phyloP scores from a whole-genome alignment of 2,329 filamentous ascomycete species.

The Basipetospora sp. region DNA sequence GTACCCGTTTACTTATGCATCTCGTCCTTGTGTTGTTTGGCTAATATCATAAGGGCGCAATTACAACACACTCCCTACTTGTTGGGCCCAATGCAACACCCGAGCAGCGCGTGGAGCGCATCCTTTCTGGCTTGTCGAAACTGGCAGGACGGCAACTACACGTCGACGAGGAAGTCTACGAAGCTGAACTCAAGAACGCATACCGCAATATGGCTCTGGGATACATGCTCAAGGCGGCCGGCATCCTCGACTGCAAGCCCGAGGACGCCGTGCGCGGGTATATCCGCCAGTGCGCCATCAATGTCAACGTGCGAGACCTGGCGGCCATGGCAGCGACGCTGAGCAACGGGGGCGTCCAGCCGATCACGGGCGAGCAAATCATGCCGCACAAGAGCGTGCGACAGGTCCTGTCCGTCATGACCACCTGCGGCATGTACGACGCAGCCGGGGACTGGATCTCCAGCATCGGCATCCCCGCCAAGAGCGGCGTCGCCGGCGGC shows the following conservation, averaged over 20 bases:
- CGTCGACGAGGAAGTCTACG: conserved; percentile 24
- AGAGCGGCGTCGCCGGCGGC: conserved; percentile 21
- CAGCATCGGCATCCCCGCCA: conserved; percentile 23
- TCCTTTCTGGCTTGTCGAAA: conserved; percentile 19
- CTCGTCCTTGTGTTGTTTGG: too few species aligned
- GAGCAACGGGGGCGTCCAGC: conserved; percentile 22
- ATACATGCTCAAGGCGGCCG: conserved; percentile 26
- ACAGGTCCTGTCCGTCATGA: conserved; percentile 26
- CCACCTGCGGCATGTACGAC: conserved; percentile 27
- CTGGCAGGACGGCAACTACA: conserved; percentile 21
- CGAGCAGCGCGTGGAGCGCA: conserved; percentile 21
- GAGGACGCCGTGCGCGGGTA: conserved; percentile 23
- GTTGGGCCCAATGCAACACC: conserved; percentile 16
- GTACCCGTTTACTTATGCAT: too few species aligned
- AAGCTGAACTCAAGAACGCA: conserved; percentile 21
- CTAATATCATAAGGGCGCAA: conserved; percentile 13
- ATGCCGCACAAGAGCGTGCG: conserved; percentile 23
- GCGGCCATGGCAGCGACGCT: conserved; percentile 26
- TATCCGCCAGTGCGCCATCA: conserved; percentile 26
- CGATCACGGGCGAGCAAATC: conserved; percentile 17
- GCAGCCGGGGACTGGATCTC: conserved; percentile 25
- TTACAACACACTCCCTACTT: conserved; percentile 20
- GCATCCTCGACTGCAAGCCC: conserved; percentile 21
- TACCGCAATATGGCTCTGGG: conserved; percentile 22
- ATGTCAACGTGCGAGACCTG: conserved; percentile 25